A percentile compares a stretch with the other conserved stretches of the same genome.
Evolutionary conservation across 371 early-diverging fungal species (phyloP).

Genomic region (Mortierella sp.): DNA sequence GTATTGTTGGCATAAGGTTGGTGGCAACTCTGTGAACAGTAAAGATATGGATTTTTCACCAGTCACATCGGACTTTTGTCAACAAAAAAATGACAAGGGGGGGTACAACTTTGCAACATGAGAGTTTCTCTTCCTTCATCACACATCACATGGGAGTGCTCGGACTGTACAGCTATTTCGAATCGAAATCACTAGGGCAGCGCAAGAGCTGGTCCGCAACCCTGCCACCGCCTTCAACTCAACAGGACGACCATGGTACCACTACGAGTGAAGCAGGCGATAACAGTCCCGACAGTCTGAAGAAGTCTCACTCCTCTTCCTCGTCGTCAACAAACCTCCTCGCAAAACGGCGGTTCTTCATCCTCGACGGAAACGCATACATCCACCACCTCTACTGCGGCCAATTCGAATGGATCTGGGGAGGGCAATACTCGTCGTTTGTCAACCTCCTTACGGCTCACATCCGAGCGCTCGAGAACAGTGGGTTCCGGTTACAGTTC

Average conservation of each 20-base stretch:
- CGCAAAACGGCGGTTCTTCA: slow-evolving; percentile 48
- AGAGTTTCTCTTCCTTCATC: neutral
- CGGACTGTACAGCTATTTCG: slow-evolving; percentile 51
- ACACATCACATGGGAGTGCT: slow-evolving; percentile 48
- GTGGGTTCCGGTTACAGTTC: slow-evolving; percentile 61
- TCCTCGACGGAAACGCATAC: slow-evolving; percentile 74
- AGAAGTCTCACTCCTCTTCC: neutral
- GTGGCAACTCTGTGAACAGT: too few species aligned
- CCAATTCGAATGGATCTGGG: slow-evolving; percentile 67
- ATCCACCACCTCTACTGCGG: slow-evolving; percentile 67
- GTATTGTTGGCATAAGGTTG: neutral
- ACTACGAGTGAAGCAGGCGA: neutral
- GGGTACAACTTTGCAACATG: neutral
- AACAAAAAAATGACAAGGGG: neutral
- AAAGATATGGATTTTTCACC: too few species aligned
- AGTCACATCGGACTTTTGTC: slow-evolving; percentile 1
- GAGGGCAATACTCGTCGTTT: slow-evolving; percentile 63
- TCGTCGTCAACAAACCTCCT: slow-evolving; percentile 2
- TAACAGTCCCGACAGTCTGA: neutral
- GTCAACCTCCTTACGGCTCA: slow-evolving; percentile 56
- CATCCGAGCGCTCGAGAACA: slow-evolving; percentile 45
- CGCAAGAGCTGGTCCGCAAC: slow-evolving; percentile 42
- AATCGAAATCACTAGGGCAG: slow-evolving; percentile 51
- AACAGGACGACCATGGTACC: too few species aligned
- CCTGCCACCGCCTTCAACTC: neutral